Conservation (phyloP, 345 rosid species). For the Acer negundo region DNA sequence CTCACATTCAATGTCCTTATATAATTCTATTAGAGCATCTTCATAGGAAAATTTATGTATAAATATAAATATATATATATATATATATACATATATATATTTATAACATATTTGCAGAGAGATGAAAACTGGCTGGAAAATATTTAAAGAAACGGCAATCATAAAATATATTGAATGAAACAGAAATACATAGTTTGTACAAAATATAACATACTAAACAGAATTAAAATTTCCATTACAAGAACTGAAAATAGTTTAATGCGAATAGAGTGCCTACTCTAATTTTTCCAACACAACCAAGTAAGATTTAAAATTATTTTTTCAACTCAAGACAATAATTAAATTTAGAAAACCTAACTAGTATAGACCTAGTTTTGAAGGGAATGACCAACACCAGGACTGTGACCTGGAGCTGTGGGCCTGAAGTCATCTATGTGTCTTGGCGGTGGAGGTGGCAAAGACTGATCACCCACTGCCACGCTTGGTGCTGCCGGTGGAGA, state of each 20-base stretch:
- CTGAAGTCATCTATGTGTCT: constrained; percentile 51
- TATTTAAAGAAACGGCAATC: no score
- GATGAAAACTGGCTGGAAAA: background rate
- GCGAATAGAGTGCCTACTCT: no score
- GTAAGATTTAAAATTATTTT: background rate
- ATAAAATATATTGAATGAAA: background rate
- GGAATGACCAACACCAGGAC: constrained; percentile 64
- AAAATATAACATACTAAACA: background rate
- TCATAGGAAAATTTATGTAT: no score
- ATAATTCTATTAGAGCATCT: no score
- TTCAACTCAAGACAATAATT: background rate
- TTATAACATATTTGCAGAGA: background rate
- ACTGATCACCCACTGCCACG: constrained; percentile 1
- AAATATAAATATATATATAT: no score
- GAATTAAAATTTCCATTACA: background rate
- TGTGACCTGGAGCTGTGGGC: constrained; percentile 65
- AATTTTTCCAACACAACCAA: background rate
- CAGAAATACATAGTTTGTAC: background rate
- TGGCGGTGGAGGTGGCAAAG: constrained; percentile 23
- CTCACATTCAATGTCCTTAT: no score
- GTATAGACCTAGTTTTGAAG: constrained; percentile 32
- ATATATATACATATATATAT: no score
- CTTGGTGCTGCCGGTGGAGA: constrained; percentile 25
- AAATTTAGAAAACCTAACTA: background rate
- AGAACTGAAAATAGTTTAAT: no score